These are phyloP conservation scores for Bryoerythrophyllum caledonicum DNA, from an alignment of 225 moss, liverwort and hornwort species.

Conservation along the genomic window DNA sequence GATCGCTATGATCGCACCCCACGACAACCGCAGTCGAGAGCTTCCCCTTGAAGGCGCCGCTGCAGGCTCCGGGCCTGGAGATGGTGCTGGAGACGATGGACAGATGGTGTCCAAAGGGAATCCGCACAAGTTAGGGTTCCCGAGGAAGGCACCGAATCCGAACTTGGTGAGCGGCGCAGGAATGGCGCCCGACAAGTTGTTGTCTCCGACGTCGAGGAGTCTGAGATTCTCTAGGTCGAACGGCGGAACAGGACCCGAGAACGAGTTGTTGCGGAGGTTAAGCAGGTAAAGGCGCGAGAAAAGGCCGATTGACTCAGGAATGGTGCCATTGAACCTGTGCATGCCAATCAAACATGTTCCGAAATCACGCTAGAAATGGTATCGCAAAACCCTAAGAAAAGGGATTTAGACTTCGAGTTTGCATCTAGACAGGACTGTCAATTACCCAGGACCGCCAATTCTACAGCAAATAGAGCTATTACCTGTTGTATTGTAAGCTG, in stretches of 20 bases:
- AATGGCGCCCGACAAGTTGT: conserved; percentile 41
- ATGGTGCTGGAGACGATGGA: background rate
- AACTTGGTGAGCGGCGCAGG: conserved; percentile 23
- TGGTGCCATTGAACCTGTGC: conserved; percentile 39
- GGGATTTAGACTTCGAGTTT: too few relatives aligned
- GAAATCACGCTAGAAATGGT: too few relatives aligned
- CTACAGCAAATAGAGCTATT: background rate
- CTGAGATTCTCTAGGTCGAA: conserved; percentile 27
- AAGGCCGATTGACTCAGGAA: conserved; percentile 35
- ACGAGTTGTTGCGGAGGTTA: conserved; percentile 42
- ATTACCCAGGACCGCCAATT: too few relatives aligned
- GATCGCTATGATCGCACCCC: conserved; percentile 67
- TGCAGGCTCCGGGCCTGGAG: conserved; percentile 17
- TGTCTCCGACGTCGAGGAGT: conserved; percentile 28
- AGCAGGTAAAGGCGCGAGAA: conserved; percentile 41
- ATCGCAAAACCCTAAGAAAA: too few relatives aligned
- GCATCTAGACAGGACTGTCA: too few relatives aligned
- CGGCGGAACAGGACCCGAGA: conserved; percentile 57
- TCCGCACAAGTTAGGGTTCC: conserved; percentile 42
- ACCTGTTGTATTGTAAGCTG: conserved; percentile 51
- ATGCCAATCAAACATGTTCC: too few relatives aligned
- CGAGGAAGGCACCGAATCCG: conserved; percentile 19
- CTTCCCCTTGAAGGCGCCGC: too few relatives aligned
- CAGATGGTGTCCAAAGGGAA: conserved; percentile 37
- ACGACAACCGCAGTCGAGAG: conserved; percentile 24